phyloP scores from a whole-genome alignment of 2,329 filamentous ascomycete species.

The Knufia petricola region DNA sequence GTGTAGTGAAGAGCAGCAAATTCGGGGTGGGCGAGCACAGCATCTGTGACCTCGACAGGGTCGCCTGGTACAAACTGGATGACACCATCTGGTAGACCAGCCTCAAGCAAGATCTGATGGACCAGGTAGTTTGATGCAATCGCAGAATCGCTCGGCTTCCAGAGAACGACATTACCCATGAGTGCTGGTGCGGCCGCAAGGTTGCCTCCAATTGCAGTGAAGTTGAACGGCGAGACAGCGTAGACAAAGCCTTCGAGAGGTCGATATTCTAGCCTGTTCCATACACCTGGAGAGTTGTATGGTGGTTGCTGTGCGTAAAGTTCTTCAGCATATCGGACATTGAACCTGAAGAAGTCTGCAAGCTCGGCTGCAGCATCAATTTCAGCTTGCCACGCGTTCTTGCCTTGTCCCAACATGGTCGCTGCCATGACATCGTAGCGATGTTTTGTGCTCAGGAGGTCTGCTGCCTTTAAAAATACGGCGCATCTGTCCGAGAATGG shows the following conservation, averaged over 20 bases:
- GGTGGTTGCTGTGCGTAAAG: conserved; percentile 78
- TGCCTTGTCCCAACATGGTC: conserved; percentile 92
- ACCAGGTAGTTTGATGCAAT: conserved; percentile 76
- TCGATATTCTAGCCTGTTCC: conserved; percentile 78
- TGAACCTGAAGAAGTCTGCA: conserved; percentile 87
- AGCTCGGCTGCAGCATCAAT: conserved; percentile 91
- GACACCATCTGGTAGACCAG: conserved; percentile 71
- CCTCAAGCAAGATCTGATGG: conserved; percentile 79
- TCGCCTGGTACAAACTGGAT: conserved; percentile 83
- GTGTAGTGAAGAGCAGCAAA: conserved; percentile 83
- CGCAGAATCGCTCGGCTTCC: conserved; percentile 78
- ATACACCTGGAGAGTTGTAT: conserved; percentile 73
- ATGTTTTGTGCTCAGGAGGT: conserved; percentile 84
- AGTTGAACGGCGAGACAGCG: conserved; percentile 83
- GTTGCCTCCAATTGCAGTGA: conserved; percentile 85
- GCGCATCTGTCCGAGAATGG: conserved; percentile 86
- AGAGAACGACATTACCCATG: conserved; percentile 81
- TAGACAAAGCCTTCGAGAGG: conserved; percentile 86
- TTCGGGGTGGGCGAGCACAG: conserved; percentile 60
- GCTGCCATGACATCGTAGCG: conserved; percentile 93
- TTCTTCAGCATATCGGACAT: conserved; percentile 87
- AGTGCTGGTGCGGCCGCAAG: conserved; percentile 68
- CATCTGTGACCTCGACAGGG: conserved; percentile 66
- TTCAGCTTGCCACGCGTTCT: conserved; percentile 99
- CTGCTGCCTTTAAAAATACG: conserved; percentile 91